Conservation (phyloP, 352 stramenopile genomes). For the Globisporangium recalcitrans region DNA sequence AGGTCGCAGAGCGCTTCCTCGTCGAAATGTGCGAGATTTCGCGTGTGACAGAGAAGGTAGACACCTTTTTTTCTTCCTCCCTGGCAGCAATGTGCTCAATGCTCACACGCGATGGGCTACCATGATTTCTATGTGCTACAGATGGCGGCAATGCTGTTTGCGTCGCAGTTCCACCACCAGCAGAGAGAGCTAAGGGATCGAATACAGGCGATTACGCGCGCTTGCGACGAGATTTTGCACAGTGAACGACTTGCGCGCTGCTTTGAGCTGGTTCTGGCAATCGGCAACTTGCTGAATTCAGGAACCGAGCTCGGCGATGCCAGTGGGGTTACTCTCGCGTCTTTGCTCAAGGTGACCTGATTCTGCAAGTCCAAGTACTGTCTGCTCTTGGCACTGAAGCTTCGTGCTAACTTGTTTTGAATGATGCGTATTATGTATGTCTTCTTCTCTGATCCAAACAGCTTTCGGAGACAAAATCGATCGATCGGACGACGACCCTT, state of each 20-base stretch:
- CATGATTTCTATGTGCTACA: constrained; percentile 13
- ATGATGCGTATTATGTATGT: not conserved
- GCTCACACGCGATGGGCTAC: no score
- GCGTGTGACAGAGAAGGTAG: constrained; percentile 69
- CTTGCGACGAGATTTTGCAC: constrained; percentile 57
- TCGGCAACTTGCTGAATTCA: constrained; percentile 72
- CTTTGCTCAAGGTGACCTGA: constrained; percentile 57
- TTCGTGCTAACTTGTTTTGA: not conserved
- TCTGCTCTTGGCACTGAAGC: not conserved
- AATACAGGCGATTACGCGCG: constrained; percentile 45
- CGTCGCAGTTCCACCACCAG: constrained; percentile 56
- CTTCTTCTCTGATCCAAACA: constrained; percentile 10
- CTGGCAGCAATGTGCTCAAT: not conserved
- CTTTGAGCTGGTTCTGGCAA: constrained; percentile 70
- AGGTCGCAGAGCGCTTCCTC: constrained; percentile 56
- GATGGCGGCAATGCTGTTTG: constrained; percentile 70
- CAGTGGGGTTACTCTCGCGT: constrained; percentile 61
- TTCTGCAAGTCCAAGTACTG: not conserved
- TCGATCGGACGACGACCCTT: constrained; percentile 66
- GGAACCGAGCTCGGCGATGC: constrained; percentile 68
- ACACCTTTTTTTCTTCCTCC: not conserved
- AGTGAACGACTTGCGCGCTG: constrained; percentile 68
- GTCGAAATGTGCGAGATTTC: constrained; percentile 69
- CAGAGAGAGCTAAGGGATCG: constrained; percentile 39
- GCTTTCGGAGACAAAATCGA: constrained; percentile 79